Evolutionary conservation across 345 rosid genomes (phyloP).

Genomic region (Lepidium aucheri): DNA sequence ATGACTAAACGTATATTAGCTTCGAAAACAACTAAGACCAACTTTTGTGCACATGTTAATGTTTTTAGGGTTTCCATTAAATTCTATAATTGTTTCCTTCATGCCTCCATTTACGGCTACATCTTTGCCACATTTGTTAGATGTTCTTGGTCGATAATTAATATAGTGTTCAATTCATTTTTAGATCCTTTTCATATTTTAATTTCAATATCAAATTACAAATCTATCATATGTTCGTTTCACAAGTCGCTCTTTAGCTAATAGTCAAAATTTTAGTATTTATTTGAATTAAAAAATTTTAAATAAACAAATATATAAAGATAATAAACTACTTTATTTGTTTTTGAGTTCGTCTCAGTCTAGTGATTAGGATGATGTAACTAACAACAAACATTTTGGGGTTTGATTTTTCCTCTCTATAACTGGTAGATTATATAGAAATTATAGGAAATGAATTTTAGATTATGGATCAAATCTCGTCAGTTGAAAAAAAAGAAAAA

Average conservation of each 20-base stretch:
- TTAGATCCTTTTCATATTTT: background rate
- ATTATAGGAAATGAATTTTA: no score
- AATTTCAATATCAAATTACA: background rate
- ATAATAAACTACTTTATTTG: no score
- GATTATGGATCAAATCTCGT: no score
- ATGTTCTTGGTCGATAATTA: background rate
- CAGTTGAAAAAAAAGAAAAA: no score
- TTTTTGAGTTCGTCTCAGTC: no score
- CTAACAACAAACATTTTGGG: no score
- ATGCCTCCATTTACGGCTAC: conserved; percentile 13
- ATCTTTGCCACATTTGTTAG: conserved; percentile 7
- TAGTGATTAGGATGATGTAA: no score
- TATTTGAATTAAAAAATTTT: no score
- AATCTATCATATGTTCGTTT: background rate
- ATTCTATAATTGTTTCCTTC: background rate
- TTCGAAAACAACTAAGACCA: conserved; percentile 24
- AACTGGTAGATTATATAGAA: no score
- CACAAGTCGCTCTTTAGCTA: background rate
- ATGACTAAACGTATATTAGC: conserved; percentile 6
- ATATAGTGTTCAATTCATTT: background rate
- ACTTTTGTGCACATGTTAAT: conserved; percentile 23
- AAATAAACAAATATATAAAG: no score
- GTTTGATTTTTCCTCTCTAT: no score
- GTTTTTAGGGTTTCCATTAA: background rate
- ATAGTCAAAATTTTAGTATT: background rate